A percentile compares a stretch with the other conserved stretches of the same genome.
Evolutionary conservation across 169 alveolate species (phyloP).

Genomic region (Eimeria praecox): DNA sequence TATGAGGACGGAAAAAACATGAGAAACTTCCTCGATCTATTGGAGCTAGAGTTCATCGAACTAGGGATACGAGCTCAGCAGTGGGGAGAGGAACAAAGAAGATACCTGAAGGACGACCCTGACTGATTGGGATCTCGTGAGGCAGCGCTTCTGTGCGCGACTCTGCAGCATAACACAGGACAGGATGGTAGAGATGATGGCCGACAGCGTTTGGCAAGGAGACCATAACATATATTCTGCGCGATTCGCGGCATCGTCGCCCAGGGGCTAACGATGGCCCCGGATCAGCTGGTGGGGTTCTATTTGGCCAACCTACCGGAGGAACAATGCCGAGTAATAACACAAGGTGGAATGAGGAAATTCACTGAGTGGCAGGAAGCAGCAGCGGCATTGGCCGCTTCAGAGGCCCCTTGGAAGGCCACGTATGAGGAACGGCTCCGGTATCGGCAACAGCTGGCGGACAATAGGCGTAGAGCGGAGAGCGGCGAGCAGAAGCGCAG

Average conservation of each 20-base stretch:
- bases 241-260: too few relatives aligned
- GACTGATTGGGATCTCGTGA: neutral
- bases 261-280: too few relatives aligned
- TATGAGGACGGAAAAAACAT: neutral
- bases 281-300: too few relatives aligned
- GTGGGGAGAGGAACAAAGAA: conserved; percentile 40
- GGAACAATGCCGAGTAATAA: too few relatives aligned
- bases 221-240: too few relatives aligned
- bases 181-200: neutral
- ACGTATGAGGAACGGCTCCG: neutral
- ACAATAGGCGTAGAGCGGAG: neutral
- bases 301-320: too few relatives aligned
- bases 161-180: neutral
- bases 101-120: neutral
- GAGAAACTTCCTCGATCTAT: neutral
- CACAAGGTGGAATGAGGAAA: too few relatives aligned
- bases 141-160: neutral
- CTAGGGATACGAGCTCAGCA: neutral
- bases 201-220: too few relatives aligned
- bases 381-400: neutral
- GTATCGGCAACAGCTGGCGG: neutral
- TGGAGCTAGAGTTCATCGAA: conserved; percentile 12
- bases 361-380: neutral
- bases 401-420: too few relatives aligned
- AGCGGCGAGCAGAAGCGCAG: neutral